Base-by-base conservation (phyloP, 2,329 filamentous ascomycete genomes). In the Ramichloridium luteum region DNA sequence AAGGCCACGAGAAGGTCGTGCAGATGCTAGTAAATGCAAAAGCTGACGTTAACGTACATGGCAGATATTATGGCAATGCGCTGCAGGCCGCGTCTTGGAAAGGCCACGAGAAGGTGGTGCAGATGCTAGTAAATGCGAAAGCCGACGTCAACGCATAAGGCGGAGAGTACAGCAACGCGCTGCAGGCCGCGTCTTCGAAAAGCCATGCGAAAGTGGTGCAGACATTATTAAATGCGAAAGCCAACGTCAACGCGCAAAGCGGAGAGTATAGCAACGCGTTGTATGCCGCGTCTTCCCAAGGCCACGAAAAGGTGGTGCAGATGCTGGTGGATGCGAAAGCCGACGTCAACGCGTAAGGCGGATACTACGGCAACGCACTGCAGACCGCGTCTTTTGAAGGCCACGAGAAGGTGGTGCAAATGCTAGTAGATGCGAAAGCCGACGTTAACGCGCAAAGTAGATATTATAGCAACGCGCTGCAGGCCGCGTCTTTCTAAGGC, bases 71-170 rank as follows among this genome's bases (percentile, higher is more conserved):
- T 32, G 44, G 45, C 6, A 44, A 40, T 6, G 33, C 43, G 6
- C 28, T 46, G 10, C 41, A 47, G 20, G 37, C 39, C 16, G 45
- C 46, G 6, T 34, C 41, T 3, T 39, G 42, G 27, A 32, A 35
- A 1, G 43, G 44, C 2, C 29, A 38, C 25, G 4, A 36, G 6
- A 20, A 30, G 9, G 31, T 48, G 8, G 35, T 43, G 4, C 11
- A 36, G 10, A 6, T 22, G 23, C 29, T 47, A 6, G 13, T 47
- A 5, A 32, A 39, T 6, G 17, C 12, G 20, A 37, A 34, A 14
- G 45, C 42, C 2, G 16, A 32, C 10, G 38, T 41, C n/a, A 38
- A 43, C 12, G 39, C 18, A 6, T 23, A 36, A 23, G 36, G 35
- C 5, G 14, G n/a, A n/a, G n/a, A n/a, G n/a, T n/a, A n/a, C n/a